A percentile compares a stretch with the other conserved stretches of the same genome.
Conservation (phyloP, 148 eudicot genomes). For the Polygonum aviculare region DNA sequence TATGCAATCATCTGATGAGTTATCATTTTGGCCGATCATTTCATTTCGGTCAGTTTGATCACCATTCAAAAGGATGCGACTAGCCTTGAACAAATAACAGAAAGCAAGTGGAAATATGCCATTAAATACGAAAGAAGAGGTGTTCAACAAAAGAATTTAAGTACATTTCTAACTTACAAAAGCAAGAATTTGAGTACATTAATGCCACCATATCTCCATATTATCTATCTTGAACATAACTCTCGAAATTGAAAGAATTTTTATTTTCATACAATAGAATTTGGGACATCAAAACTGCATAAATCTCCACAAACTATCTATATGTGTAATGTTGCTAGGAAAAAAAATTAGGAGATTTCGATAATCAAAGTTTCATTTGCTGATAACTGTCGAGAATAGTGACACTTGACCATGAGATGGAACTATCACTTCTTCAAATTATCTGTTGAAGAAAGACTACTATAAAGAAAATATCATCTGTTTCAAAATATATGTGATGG, state of each 20-base stretch:
- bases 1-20: constrained; percentile 31
- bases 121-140: neutral
- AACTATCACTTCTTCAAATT: neutral
- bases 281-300: neutral
- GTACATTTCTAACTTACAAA: neutral
- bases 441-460: neutral
- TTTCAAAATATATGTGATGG: neutral
- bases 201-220: neutral
- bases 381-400: neutral
- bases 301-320: neutral
- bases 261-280: too few relatives aligned
- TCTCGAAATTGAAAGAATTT: too few relatives aligned
- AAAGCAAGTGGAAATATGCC: constrained; percentile 9
- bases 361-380: too few relatives aligned
- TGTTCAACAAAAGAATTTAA: neutral
- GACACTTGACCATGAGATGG: neutral
- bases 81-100: constrained; percentile 41
- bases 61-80: constrained; percentile 56
- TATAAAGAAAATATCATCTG: neutral
- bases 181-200: neutral
- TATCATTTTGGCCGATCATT: constrained; percentile 41
- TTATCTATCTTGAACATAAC: neutral
- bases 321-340: neutral
- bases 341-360: neutral
- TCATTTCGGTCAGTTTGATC: constrained; percentile 42